phyloP scores from a whole-genome alignment of 2,329 filamentous ascomycete genomes.

The Torrubiellomyces zombiae region DNA sequence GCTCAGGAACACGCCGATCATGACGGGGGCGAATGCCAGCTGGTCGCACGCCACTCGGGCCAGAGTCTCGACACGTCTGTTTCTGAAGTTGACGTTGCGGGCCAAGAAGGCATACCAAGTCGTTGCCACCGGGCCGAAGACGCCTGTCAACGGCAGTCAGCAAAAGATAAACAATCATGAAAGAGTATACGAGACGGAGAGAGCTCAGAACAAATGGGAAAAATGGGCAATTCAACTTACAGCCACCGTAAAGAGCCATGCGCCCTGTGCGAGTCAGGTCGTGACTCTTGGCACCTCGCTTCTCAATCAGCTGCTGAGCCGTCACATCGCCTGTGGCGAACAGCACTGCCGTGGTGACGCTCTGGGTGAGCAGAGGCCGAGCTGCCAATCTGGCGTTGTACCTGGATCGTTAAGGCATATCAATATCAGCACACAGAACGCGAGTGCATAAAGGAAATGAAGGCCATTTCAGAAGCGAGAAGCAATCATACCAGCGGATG shows the following conservation, averaged over 20 bases:
- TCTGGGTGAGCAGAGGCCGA: slow-evolving; percentile 77
- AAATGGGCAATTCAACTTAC: slow-evolving; percentile 27
- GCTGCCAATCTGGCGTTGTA: slow-evolving; percentile 72
- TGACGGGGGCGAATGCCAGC: slow-evolving; percentile 64
- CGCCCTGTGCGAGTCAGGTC: slow-evolving; percentile 54
- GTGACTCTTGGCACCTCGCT: slow-evolving; percentile 60
- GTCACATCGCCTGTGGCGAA: slow-evolving; percentile 85
- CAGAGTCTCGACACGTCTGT: slow-evolving; percentile 51
- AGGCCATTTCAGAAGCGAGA: too few species aligned
- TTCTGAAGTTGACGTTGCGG: slow-evolving; percentile 45
- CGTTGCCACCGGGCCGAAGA: slow-evolving; percentile 80
- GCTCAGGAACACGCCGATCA: slow-evolving; percentile 66
- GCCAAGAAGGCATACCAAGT: slow-evolving; percentile 76
- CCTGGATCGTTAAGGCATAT: slow-evolving; percentile 31
- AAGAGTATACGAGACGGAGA: too few species aligned
- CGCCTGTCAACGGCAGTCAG: slow-evolving; percentile 23
- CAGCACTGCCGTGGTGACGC: slow-evolving; percentile 75
- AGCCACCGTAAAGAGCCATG: slow-evolving; percentile 67
- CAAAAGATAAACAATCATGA: slow-evolving; percentile 2
- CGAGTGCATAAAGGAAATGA: too few species aligned
- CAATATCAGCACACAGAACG: background rate
- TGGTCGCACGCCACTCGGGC: slow-evolving; percentile 73
- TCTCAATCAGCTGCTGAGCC: slow-evolving; percentile 82
- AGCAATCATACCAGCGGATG: slow-evolving; percentile 19
- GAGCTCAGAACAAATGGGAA: slow-evolving; percentile 1